Conservation (phyloP, 164 flowering plant species). For the Nelumbo lutea region DNA sequence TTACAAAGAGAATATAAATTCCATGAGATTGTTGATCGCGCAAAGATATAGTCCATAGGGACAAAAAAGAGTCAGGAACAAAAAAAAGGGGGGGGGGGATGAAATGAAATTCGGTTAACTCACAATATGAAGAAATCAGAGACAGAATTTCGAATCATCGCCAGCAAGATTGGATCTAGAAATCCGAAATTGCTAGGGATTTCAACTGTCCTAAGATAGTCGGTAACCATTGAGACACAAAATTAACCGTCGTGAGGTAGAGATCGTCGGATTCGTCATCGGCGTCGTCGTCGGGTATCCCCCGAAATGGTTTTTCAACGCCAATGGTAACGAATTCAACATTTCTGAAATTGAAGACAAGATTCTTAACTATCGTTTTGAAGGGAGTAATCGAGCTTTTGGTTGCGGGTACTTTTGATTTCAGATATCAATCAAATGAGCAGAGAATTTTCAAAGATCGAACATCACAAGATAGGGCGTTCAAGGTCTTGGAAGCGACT, state of each 20-base stretch:
- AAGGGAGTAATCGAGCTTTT: constrained; percentile 27
- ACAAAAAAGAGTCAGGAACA: not conserved
- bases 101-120: constrained; percentile 8
- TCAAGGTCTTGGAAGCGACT: constrained; percentile 30
- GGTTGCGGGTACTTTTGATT: constrained; percentile 26
- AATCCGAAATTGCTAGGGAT: constrained; percentile 35
- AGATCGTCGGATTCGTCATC: constrained; percentile 50
- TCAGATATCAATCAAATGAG: constrained; percentile 30
- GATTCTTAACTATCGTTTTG: constrained; percentile 29
- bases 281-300: constrained; percentile 24
- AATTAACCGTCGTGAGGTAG: constrained; percentile 29
- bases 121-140: constrained; percentile 36
- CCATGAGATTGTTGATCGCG: not conserved
- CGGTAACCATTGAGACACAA: constrained; percentile 40
- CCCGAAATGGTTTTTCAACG: constrained; percentile 25
- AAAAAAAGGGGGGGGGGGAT: no score
- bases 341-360: constrained; percentile 11
- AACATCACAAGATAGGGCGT: constrained; percentile 28
- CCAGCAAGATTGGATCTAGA: constrained; percentile 53
- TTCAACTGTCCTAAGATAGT: constrained; percentile 19
- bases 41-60: not conserved
- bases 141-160: constrained; percentile 27
- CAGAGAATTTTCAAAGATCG: constrained; percentile 33
- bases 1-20: not conserved
- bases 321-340: constrained; percentile 32